phyloP scores from a whole-genome alignment of 805 yeast genomes.

The Ogataea dorogensis region DNA sequence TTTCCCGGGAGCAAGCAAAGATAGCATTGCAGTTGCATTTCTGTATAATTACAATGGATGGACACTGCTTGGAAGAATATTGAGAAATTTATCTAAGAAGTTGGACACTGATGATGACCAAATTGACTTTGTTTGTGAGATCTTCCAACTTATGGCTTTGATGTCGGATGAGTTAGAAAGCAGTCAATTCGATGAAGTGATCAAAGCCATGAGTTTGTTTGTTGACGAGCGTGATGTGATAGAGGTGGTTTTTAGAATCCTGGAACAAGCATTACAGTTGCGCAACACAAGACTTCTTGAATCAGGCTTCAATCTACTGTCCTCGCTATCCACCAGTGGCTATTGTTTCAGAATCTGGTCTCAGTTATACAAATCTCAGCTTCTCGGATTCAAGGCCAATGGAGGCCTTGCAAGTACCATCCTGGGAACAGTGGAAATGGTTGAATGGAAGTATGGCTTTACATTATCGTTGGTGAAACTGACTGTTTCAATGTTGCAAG shows the following conservation, averaged over 20 bases:
- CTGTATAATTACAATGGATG: slow-evolving; percentile 79
- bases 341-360: slow-evolving; percentile 77
- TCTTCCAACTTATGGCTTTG: slow-evolving; percentile 49
- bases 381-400: slow-evolving; percentile 59
- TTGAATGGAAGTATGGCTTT: slow-evolving; percentile 63
- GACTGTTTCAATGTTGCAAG: slow-evolving; percentile 49
- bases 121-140: slow-evolving; percentile 42
- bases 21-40: slow-evolving; percentile 53
- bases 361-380: slow-evolving; percentile 62
- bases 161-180: slow-evolving; percentile 41
- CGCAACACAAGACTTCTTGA: slow-evolving; percentile 48
- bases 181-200: slow-evolving; percentile 26
- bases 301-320: slow-evolving; percentile 48
- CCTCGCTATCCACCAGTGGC: slow-evolving; percentile 41
- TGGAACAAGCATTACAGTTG: slow-evolving; percentile 64
- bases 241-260: slow-evolving; percentile 60
- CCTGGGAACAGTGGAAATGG: slow-evolving; percentile 71
- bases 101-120: slow-evolving; percentile 40
- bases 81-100: slow-evolving; percentile 57
- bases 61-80: slow-evolving; percentile 75
- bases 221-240: slow-evolving; percentile 35
- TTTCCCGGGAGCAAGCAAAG: slow-evolving; percentile 41
- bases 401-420: slow-evolving; percentile 64
- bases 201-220: slow-evolving; percentile 36
- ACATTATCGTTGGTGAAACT: slow-evolving; percentile 60